These are phyloP conservation scores for Verticillium nubilum DNA, from an alignment of 2,329 filamentous ascomycete genomes.

Conservation along the genomic window DNA sequence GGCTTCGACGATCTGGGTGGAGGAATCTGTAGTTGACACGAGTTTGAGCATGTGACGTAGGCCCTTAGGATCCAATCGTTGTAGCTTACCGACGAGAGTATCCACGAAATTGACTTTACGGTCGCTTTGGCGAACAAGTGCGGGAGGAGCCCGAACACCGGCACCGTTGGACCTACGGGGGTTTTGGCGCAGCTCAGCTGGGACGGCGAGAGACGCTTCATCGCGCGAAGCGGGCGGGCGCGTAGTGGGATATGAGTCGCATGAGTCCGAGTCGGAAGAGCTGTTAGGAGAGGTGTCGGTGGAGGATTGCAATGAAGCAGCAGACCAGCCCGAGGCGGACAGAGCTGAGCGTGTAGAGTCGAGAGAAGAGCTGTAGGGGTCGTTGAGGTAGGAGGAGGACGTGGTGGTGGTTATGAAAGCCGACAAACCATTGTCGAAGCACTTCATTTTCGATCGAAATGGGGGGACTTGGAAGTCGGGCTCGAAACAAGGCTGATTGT, in stretches of 20 bases:
- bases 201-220: conserved; percentile 32
- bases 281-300: conserved; percentile 63
- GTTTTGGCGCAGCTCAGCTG: conserved; percentile 60
- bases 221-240: conserved; percentile 25
- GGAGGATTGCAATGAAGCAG: conserved; percentile 63
- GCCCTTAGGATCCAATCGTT: conserved; percentile 14
- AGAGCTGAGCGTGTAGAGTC: conserved; percentile 73
- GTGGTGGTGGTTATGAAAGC: conserved; percentile 35
- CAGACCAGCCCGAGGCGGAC: conserved; percentile 72
- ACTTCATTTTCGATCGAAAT: conserved; percentile 48
- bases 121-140: conserved; percentile 80
- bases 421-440: conserved; percentile 47
- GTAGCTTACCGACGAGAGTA: conserved; percentile 88
- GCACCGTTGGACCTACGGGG: conserved; percentile 52
- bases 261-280: conserved; percentile 43
- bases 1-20: conserved; percentile 92
- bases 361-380: conserved; percentile 64
- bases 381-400: conserved; percentile 33
- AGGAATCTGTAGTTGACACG: conserved; percentile 65
- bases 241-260: conserved; percentile 36
- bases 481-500: conserved; percentile 10
- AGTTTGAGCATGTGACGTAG: conserved; percentile 24
- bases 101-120: conserved; percentile 95
- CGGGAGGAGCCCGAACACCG: conserved; percentile 59
- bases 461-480: neutral